A percentile compares a stretch with the other conserved stretches of the same genome.
phyloP scores from a whole-genome alignment of 108 stramenopile genomes.

The Mediolabrus comicus region DNA sequence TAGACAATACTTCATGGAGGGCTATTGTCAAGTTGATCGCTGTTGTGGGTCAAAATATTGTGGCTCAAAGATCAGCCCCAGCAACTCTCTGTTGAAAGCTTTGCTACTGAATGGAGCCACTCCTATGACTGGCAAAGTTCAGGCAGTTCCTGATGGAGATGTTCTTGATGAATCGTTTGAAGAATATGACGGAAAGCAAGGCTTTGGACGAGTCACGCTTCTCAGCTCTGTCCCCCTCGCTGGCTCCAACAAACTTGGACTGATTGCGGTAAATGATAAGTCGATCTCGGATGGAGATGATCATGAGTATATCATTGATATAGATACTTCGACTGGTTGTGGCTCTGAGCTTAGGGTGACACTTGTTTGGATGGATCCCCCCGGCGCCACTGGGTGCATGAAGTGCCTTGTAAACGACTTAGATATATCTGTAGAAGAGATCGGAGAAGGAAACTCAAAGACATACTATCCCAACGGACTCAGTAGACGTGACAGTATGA shows the following conservation, averaged over 20 bases:
- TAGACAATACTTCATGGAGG: slow-evolving; percentile 76
- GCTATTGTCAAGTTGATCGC: slow-evolving; percentile 38
- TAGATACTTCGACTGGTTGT: slow-evolving; percentile 25
- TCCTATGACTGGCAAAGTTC: slow-evolving; percentile 43
- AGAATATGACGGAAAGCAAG: slow-evolving; percentile 54
- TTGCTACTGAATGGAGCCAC: slow-evolving; percentile 67
- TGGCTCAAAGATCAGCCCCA: slow-evolving; percentile 53
- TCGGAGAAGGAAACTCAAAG: not conserved
- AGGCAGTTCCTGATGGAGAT: slow-evolving; percentile 31
- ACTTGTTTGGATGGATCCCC: slow-evolving; percentile 68
- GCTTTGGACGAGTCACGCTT: slow-evolving; percentile 52
- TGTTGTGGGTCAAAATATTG: slow-evolving; percentile 53
- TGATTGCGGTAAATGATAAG: slow-evolving; percentile 32
- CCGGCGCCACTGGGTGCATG: slow-evolving; percentile 45
- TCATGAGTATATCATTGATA: slow-evolving; percentile 12
- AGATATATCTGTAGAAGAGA: slow-evolving; percentile 46
- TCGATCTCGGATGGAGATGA: slow-evolving; percentile 15
- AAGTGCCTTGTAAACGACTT: slow-evolving; percentile 70
- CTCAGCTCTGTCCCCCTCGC: slow-evolving; percentile 26
- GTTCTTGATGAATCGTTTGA: slow-evolving; percentile 14
- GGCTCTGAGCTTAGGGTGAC: slow-evolving; percentile 46
- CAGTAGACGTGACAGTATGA: slow-evolving; percentile 16
- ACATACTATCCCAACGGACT: slow-evolving; percentile 46
- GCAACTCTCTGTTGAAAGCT: slow-evolving; percentile 74
- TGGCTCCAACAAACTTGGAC: slow-evolving; percentile 27